Evolutionary conservation across 139 green algal species (phyloP).

Genomic region (Desmodesmus armatus): DNA sequence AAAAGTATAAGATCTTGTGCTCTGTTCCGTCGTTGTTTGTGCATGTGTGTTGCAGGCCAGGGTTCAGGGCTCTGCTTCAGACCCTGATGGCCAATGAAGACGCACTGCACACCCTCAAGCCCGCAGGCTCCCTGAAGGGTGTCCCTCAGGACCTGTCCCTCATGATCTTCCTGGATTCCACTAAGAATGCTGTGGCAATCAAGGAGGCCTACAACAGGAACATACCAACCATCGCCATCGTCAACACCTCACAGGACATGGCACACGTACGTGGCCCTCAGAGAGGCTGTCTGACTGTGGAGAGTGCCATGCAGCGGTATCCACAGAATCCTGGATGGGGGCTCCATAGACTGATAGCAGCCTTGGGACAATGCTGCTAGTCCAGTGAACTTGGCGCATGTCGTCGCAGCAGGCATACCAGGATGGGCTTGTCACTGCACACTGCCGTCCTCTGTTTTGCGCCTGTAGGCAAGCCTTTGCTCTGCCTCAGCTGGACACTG

Average conservation of each 20-base stretch:
- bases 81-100: constrained; percentile 35
- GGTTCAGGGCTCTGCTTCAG: constrained; percentile 22
- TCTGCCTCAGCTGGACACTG: too few relatives aligned
- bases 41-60: not conserved
- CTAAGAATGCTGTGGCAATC: constrained; percentile 46
- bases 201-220: constrained; percentile 51
- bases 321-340: too few relatives aligned
- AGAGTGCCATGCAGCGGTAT: too few relatives aligned
- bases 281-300: too few relatives aligned
- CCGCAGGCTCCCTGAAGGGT: not conserved
- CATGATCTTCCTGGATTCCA: constrained; percentile 59
- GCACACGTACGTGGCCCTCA: not conserved
- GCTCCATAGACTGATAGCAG: too few relatives aligned
- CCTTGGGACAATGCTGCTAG: too few relatives aligned
- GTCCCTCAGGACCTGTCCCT: constrained; percentile 37
- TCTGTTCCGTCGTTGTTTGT: constrained; percentile 19
- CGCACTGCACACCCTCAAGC: constrained; percentile 17
- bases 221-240: constrained; percentile 53
- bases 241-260: constrained; percentile 49
- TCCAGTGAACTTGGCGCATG: too few relatives aligned
- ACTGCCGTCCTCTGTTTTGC: too few relatives aligned
- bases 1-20: not conserved
- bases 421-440: too few relatives aligned
- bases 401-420: too few relatives aligned
- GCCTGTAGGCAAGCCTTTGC: too few relatives aligned